Percentiles rank a stretch among this genome's conserved stretches.
These are phyloP conservation scores for Zygnema circumcarinatum DNA, from an alignment of 139 green algal genomes.

Conservation along the genomic window DNA sequence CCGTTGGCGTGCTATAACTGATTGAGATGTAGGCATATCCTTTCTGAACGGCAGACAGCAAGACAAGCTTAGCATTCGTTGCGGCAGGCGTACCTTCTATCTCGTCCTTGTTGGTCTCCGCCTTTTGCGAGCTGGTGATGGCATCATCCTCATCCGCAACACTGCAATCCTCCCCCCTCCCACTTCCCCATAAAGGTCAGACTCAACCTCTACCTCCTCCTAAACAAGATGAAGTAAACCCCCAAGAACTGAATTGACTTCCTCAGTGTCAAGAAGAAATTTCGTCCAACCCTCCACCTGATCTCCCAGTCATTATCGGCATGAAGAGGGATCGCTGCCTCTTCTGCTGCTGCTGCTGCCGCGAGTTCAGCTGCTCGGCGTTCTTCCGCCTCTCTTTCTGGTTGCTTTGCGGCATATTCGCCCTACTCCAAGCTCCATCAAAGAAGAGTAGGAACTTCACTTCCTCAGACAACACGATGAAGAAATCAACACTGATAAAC, in stretches of 20 bases:
- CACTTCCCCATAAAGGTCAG: neutral
- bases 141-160: neutral
- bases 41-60: too few relatives aligned
- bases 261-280: too few relatives aligned
- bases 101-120: neutral
- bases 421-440: neutral
- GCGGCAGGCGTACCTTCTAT: conserved; percentile 17
- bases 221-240: neutral
- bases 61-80: too few relatives aligned
- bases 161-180: neutral
- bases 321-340: conserved; percentile 70
- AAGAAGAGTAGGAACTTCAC: too few relatives aligned
- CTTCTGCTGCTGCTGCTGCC: conserved; percentile 57
- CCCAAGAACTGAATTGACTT: too few relatives aligned
- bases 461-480: too few relatives aligned
- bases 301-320: conserved; percentile 93
- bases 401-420: conserved; percentile 38
- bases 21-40: too few relatives aligned
- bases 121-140: neutral
- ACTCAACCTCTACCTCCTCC: neutral
- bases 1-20: too few relatives aligned
- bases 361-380: conserved; percentile 49
- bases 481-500: too few relatives aligned
- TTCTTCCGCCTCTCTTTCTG: conserved; percentile 53
- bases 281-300: too few relatives aligned